These are phyloP conservation scores for Rubus parviflorus DNA, from an alignment of 306 rosid genomes.

Conservation along the genomic window DNA sequence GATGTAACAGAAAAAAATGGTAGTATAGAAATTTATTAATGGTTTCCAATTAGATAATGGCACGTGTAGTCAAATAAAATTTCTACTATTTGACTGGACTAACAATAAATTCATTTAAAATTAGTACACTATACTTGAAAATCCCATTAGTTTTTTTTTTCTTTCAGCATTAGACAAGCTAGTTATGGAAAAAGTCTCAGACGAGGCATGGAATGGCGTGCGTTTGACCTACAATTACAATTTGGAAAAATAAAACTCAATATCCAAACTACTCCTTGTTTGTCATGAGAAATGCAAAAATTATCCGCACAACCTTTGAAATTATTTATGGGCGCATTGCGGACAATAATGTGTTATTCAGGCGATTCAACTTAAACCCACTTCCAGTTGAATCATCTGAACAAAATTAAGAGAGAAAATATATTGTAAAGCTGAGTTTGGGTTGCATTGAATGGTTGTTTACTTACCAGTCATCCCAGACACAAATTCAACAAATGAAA, in stretches of 20 bases:
- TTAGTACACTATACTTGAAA: neutral
- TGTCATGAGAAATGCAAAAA: too few species aligned
- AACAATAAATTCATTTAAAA: neutral
- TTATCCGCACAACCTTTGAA: too few species aligned
- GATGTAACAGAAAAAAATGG: slow-evolving; percentile 7
- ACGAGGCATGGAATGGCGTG: too few species aligned
- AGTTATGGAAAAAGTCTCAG: too few species aligned
- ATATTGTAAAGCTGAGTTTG: neutral
- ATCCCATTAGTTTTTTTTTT: neutral
- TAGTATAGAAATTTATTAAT: slow-evolving; percentile 37
- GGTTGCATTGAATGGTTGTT: slow-evolving; percentile 3
- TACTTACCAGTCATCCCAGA: neutral
- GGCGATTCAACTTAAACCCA: too few species aligned
- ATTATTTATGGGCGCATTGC: too few species aligned
- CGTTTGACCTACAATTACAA: too few species aligned
- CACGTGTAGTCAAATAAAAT: slow-evolving; percentile 5
- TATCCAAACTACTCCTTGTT: too few species aligned
- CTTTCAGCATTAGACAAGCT: too few species aligned
- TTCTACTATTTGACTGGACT: neutral
- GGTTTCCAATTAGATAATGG: slow-evolving; percentile 12
- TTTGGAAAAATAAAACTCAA: too few species aligned
- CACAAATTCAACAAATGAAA: neutral
- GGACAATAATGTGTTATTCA: too few species aligned
- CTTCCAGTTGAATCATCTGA: too few species aligned
- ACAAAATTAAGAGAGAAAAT: neutral